Base-by-base conservation (phyloP, 2,329 filamentous ascomycete species). In the Claviceps sp. region DNA sequence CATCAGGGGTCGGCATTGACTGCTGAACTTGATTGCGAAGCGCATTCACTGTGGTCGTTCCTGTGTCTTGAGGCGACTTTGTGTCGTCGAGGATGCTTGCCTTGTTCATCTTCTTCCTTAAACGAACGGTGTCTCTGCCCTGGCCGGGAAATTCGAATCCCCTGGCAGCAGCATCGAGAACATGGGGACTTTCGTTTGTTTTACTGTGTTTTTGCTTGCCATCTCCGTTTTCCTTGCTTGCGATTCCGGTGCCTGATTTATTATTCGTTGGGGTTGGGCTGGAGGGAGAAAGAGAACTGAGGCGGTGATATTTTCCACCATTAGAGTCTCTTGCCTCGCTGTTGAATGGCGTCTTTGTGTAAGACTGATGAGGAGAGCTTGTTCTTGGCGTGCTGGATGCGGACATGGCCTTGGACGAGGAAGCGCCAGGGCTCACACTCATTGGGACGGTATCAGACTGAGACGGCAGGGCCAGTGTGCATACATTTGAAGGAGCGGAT, bases 321-420 rank as follows among this genome's bases (percentile, higher is more conserved):
- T 41, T 20, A 7, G 30, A 41, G n/a, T 44, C 30, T 22, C n/a
- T 53, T 14, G 26, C 37, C 30, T 38, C 48, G 30, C 38, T 42
- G 18, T 51, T 46, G 26, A 36, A 46, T 1, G 40, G 49, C n/a
- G 41, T 36, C 14, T 49, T 54, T 7, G 45, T 36, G 34, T 26
- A 8, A 13, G 36, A 34, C 18, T 16, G 16, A 13, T 20, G 38
- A 26, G 48, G 26, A 3, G 48, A 26, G 7, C n/a, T 14, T 4
- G 41, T 44, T 20, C 46, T 41, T 11, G 46, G 49, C 22, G 52
- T 51, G 52, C 46, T 51, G 9, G 46, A 37, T 4, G 37, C 2
- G 18, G 52, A 54, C 30, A 49, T 20, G 22, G 49, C 51, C 36
- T 46, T 54, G 41, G 49, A 54, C 5, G 47, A 50, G 14, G 16